Conservation (phyloP, 2,329 filamentous ascomycete genomes). For the Epichloe glyceriae region DNA sequence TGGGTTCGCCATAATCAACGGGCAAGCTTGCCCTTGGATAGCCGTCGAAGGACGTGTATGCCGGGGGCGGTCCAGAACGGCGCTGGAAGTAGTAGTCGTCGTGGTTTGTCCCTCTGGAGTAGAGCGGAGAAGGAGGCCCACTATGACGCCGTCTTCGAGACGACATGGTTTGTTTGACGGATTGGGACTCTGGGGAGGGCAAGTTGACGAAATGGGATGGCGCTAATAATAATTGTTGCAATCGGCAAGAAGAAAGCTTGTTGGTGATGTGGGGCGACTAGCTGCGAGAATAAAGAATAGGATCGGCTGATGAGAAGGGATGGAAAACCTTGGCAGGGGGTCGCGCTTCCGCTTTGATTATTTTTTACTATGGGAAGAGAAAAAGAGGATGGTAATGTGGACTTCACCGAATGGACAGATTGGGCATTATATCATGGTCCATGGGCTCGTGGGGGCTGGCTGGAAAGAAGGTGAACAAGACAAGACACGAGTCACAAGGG, state of each 20-base stretch:
- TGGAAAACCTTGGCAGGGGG: background rate
- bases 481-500: too few species aligned
- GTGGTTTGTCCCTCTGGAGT: background rate
- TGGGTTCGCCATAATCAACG: background rate
- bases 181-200: background rate
- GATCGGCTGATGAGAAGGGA: background rate
- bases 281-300: background rate
- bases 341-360: background rate
- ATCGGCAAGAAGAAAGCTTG: background rate
- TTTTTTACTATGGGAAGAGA: too few species aligned
- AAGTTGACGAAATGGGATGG: background rate
- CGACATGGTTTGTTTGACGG: background rate
- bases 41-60: background rate
- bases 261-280: background rate
- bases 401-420: background rate
- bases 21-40: background rate
- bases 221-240: background rate
- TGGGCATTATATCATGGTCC: background rate
- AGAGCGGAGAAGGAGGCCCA: background rate
- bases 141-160: conserved; percentile 2
- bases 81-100: background rate
- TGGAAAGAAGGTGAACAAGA: background rate
- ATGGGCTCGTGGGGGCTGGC: background rate
- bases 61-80: background rate
- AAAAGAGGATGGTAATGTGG: background rate